Evolutionary conservation across 495 filamentous ascomycete species (phyloP).

Genomic region (Pseudoneurospora amorphoporcata): DNA sequence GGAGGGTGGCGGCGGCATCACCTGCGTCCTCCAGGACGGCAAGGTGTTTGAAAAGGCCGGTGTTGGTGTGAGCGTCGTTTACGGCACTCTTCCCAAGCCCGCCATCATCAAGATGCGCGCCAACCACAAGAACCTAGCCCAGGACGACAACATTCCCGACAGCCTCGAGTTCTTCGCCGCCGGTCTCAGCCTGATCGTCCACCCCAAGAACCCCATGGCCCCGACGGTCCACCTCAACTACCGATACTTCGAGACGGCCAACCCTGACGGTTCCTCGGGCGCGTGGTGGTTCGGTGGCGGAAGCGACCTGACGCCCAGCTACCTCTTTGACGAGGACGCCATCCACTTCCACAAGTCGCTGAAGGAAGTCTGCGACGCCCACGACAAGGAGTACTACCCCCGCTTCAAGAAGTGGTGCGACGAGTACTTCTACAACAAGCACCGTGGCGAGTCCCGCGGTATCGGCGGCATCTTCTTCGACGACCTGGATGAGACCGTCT

Average conservation of each 20-base stretch:
- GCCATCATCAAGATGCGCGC: constrained; percentile 91
- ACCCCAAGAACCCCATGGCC: constrained; percentile 90
- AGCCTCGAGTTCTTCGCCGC: constrained; percentile 90
- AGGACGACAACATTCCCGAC: constrained; percentile 50
- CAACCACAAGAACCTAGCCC: constrained; percentile 83
- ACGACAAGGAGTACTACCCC: constrained; percentile 86
- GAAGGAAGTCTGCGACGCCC: constrained; percentile 87
- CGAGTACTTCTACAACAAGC: constrained; percentile 88
- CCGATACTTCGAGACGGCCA: constrained; percentile 94
- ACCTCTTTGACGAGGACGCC: constrained; percentile 93
- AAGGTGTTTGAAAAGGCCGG: constrained; percentile 98
- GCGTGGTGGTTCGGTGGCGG: constrained; percentile 98
- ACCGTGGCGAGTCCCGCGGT: constrained; percentile 81
- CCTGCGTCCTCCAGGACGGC: constrained; percentile 89
- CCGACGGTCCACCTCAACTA: constrained; percentile 98
- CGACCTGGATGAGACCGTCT: constrained; percentile 74
- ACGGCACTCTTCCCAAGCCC: constrained; percentile 78
- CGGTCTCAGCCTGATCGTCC: constrained; percentile 82
- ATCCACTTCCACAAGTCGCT: constrained; percentile 92
- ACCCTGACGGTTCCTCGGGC: constrained; percentile 58
- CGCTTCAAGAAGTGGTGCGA: constrained; percentile 98
- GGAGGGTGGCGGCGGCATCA: constrained; percentile 71
- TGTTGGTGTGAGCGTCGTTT: constrained; percentile 89
- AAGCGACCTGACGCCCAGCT: constrained; percentile 85
- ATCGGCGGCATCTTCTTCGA: constrained; percentile 98